Evolutionary conservation across 164 flowering plant genomes (phyloP), one percentile per base, ranked within the genome.

Genomic region (Piper betle): DNA sequence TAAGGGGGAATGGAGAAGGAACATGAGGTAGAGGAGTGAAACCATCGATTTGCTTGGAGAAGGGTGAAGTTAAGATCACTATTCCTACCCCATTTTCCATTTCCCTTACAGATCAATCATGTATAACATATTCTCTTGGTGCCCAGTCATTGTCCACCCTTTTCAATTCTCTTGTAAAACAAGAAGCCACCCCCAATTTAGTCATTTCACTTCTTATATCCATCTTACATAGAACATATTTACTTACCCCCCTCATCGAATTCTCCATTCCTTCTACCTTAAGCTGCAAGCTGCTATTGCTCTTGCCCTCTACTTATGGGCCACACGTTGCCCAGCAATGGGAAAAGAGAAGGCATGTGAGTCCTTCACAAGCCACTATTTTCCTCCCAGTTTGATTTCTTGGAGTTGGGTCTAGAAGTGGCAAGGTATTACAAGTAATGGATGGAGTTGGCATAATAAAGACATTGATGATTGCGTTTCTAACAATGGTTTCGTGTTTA

Each of bases 91-190:
- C 58, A 69, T 10, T 46, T 64, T 55, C 65, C 58, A 61, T 57
- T 57, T 71, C 66, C 53, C 59, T 70, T 67, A 65, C 43, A 69
- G 68, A 52, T 61, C 61, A 72, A 68, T 53, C 62, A 48, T 65
- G 63, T 46, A 53, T 41, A 55, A 60, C 55, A 65, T 72, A 61
- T 64, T 66, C 62, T 72, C 62, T 72, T 64, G 75, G 78, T 75
- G 61, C 59, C 17, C 52, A 54, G 78, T 75, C 78, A 53, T 54
- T 69, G 40, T 74, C 78, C 20, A 67, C 59, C 71, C 58, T 64
- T 66, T 61, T 53, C 58, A 25, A 25, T 0, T 25, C 1, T 61
- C 72, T 68, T 66, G 68, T 60, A 66, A 61, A 33, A 71, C 58
- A 60, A 70, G 64, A 42, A 12, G 58, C 64, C 74, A 59, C 53